These are phyloP conservation scores for Biscogniauxia sp. DNA, from an alignment of 2,329 filamentous ascomycete genomes.

Conservation along the genomic window DNA sequence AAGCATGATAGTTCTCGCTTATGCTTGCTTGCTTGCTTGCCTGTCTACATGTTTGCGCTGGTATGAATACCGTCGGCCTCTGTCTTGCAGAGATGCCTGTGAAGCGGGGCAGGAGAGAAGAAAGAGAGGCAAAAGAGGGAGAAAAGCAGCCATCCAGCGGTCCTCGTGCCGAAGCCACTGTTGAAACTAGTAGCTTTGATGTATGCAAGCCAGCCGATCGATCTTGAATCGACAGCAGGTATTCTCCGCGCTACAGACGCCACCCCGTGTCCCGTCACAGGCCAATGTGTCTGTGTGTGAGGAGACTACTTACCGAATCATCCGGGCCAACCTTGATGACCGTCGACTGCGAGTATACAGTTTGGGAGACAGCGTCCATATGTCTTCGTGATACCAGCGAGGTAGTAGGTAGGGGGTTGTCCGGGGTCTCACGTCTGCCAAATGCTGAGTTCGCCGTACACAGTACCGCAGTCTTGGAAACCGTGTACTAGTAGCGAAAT, in stretches of 20 bases:
- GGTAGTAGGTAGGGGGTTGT: not conserved
- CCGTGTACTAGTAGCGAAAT: conserved; percentile 10
- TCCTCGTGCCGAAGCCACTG: not conserved
- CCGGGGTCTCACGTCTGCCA: conserved; percentile 6
- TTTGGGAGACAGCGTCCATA: not conserved
- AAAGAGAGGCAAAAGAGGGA: too few relatives aligned
- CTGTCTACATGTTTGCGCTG: not conserved
- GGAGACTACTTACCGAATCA: too few relatives aligned
- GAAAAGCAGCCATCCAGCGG: not conserved
- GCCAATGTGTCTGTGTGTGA: too few relatives aligned
- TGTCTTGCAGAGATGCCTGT: not conserved
- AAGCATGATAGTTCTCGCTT: not conserved
- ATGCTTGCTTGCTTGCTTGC: not conserved
- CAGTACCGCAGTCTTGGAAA: conserved; percentile 25
- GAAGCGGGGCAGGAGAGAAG: not conserved
- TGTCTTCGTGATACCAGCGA: not conserved
- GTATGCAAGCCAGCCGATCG: not conserved
- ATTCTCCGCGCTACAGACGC: not conserved
- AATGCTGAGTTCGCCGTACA: conserved; percentile 8
- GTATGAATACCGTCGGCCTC: not conserved
- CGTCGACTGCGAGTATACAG: too few relatives aligned
- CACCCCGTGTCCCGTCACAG: not conserved
- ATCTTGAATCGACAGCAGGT: not conserved
- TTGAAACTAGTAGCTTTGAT: not conserved
- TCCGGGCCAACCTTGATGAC: too few relatives aligned